Conservation (phyloP, 495 filamentous ascomycete genomes). For the Penicillium cataractarum region DNA sequence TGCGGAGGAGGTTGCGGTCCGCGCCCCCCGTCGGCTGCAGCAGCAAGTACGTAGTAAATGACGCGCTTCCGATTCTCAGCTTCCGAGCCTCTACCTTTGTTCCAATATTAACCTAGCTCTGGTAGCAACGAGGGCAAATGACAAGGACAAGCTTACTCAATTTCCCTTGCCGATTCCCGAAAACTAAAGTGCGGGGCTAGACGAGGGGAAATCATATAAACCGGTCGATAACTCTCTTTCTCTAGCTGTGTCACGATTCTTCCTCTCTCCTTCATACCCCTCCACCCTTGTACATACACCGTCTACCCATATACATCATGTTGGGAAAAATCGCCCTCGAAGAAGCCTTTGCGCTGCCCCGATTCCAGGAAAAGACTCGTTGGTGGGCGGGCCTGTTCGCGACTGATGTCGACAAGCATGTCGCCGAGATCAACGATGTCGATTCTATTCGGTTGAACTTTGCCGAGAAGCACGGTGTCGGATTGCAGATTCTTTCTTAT, state of each 20-base stretch:
- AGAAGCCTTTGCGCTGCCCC: slow-evolving; percentile 54
- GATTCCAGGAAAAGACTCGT: slow-evolving; percentile 50
- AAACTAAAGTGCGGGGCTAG: slow-evolving; percentile 5
- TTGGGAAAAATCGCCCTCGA: slow-evolving; percentile 56
- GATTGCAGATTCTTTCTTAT: slow-evolving; percentile 51
- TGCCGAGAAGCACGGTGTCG: slow-evolving; percentile 62
- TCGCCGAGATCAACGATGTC: slow-evolving; percentile 52
- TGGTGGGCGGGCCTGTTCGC: slow-evolving; percentile 52
- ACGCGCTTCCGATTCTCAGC: background rate
- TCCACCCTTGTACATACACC: background rate
- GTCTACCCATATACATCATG: slow-evolving; percentile 39
- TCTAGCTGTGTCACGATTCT: too few relatives aligned
- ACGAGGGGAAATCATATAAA: background rate
- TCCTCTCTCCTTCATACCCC: background rate
- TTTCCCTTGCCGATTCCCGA: background rate
- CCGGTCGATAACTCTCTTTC: background rate
- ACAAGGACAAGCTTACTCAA: background rate
- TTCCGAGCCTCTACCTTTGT: background rate
- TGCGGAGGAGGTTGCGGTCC: slow-evolving; percentile 8
- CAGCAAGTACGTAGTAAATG: too few relatives aligned
- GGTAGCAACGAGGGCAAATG: background rate
- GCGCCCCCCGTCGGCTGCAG: background rate
- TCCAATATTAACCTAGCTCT: background rate
- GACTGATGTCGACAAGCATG: slow-evolving; percentile 47
- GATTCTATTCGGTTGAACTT: slow-evolving; percentile 52